phyloP scores from a whole-genome alignment of 306 rosid species.

The Trifolium dubium region DNA sequence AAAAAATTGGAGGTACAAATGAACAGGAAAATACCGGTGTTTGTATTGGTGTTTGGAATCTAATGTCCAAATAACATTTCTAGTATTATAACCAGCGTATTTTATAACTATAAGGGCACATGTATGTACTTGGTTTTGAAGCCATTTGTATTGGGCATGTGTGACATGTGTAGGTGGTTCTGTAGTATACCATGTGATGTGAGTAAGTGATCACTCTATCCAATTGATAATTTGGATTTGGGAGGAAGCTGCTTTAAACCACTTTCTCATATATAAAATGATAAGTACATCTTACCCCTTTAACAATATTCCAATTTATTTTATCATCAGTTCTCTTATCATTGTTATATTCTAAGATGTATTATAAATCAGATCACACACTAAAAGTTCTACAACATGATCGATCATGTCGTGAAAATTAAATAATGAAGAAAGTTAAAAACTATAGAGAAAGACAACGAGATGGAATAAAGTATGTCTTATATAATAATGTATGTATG shows the following conservation, averaged over 20 bases:
- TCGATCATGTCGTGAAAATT: neutral
- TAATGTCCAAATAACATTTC: no score
- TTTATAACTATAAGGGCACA: conserved; percentile 41
- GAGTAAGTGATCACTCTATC: conserved; percentile 29
- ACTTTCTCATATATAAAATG: neutral
- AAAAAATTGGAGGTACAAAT: no score
- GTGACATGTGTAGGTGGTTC: conserved; percentile 53
- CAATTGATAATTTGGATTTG: conserved; percentile 42
- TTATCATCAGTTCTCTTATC: neutral
- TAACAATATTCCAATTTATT: conserved; percentile 19
- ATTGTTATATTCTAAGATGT: neutral
- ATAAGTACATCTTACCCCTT: conserved; percentile 8
- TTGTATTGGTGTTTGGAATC: no score
- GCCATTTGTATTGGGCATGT: conserved; percentile 59
- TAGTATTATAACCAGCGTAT: no score
- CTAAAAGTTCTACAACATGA: conserved; percentile 1
- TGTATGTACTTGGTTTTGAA: conserved; percentile 51
- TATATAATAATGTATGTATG: no score
- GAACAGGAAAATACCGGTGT: no score
- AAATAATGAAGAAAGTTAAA: neutral
- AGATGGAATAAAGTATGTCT: no score
- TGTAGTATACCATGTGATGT: conserved; percentile 47
- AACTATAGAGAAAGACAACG: neutral
- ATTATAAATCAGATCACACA: conserved; percentile 9
- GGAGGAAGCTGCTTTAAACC: conserved; percentile 2